Evolutionary conservation across 805 yeast genomes (phyloP).

Genomic region (Starmerella davenportii): DNA sequence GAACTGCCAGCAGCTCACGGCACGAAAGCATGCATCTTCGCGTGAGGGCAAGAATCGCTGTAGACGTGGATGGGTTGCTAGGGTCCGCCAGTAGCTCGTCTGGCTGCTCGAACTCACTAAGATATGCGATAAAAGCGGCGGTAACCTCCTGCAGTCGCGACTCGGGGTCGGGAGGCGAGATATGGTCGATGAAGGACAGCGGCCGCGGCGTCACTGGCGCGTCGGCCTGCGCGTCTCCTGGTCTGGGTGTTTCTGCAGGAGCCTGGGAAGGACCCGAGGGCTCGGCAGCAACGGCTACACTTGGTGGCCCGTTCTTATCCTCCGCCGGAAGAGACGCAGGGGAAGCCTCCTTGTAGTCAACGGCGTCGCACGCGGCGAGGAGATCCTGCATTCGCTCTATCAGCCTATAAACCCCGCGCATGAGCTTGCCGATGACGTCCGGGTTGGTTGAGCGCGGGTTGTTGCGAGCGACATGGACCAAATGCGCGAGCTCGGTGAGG

Average conservation of each 20-base stretch:
- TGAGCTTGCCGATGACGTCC: conserved; percentile 20
- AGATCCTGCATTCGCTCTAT: conserved; percentile 21
- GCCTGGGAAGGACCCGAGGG: not conserved
- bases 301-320: no score
- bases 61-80: conserved; percentile 14
- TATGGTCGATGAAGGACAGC: conserved; percentile 12
- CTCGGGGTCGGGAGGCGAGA: conserved; percentile 17
- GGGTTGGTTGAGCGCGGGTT: conserved; percentile 20
- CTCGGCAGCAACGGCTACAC: not conserved
- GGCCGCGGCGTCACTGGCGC: conserved; percentile 3
- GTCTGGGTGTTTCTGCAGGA: not conserved
- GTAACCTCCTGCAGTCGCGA: conserved; percentile 23
- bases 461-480: conserved; percentile 24
- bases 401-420: conserved; percentile 20
- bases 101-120: conserved; percentile 21
- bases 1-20: conserved; percentile 24
- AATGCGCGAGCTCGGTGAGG: conserved; percentile 25
- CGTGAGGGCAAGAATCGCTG: conserved; percentile 22
- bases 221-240: not conserved
- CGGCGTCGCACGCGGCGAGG: conserved; percentile 18
- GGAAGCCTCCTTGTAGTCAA: not conserved
- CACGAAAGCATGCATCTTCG: conserved; percentile 26
- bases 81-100: conserved; percentile 19
- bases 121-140: conserved; percentile 22
- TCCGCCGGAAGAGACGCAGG: not conserved